phyloP scores from a whole-genome alignment of 2,329 filamentous ascomycete species.

The Clonostachys sp. region DNA sequence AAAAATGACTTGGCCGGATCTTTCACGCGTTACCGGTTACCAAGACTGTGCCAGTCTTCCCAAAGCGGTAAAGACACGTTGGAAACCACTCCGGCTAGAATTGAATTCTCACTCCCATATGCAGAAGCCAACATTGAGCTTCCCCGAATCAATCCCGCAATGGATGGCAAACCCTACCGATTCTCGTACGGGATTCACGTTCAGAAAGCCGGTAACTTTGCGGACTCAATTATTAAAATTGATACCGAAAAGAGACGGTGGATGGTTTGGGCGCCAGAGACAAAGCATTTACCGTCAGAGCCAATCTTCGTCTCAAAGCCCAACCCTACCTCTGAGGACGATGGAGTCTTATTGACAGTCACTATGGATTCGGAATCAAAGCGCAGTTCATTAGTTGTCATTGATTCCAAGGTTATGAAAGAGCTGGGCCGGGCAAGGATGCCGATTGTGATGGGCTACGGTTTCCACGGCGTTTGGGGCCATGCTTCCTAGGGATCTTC shows the following conservation, averaged over 20 bases:
- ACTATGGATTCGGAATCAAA: constrained; percentile 56
- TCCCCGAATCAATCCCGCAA: constrained; percentile 58
- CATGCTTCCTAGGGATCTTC: no score
- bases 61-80: neutral
- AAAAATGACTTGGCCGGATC: constrained; percentile 26
- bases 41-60: constrained; percentile 13
- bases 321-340: constrained; percentile 46
- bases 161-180: constrained; percentile 45
- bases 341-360: constrained; percentile 58
- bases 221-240: constrained; percentile 62
- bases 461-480: constrained; percentile 53
- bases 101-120: constrained; percentile 20
- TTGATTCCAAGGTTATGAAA: constrained; percentile 57
- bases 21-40: constrained; percentile 38
- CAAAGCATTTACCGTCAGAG: constrained; percentile 62
- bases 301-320: constrained; percentile 57
- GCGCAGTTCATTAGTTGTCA: constrained; percentile 60
- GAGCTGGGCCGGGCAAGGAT: constrained; percentile 62
- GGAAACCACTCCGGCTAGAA: constrained; percentile 4
- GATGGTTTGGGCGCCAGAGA: constrained; percentile 50
- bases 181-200: constrained; percentile 56
- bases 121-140: constrained; percentile 54
- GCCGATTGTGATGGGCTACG: constrained; percentile 53
- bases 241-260: constrained; percentile 49
- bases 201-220: constrained; percentile 52